These are phyloP conservation scores for Leccinum broughii DNA, from an alignment of 768 basidiomycete genomes.

Conservation along the genomic window DNA sequence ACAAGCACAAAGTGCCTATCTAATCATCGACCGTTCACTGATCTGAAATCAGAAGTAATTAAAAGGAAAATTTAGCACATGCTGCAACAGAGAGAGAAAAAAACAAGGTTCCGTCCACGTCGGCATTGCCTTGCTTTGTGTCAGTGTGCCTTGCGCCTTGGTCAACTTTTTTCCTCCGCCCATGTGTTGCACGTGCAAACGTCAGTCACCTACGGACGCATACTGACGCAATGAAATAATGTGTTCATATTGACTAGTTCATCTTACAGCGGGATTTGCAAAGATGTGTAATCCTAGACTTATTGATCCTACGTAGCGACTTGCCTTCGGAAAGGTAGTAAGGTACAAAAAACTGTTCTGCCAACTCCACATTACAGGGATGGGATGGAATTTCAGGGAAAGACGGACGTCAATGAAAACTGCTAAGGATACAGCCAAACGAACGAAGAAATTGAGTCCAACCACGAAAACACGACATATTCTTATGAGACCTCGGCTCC, in stretches of 20 bases:
- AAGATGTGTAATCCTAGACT: neutral
- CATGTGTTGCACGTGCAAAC: neutral
- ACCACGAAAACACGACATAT: neutral
- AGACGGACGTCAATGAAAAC: neutral
- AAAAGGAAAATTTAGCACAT: neutral
- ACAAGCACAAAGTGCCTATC: neutral
- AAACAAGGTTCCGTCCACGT: conserved; percentile 32
- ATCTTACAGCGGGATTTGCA: neutral
- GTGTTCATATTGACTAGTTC: neutral
- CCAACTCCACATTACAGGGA: neutral
- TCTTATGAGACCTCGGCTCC: neutral
- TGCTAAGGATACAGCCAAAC: neutral
- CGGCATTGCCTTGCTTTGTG: conserved; percentile 15
- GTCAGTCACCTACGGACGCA: neutral
- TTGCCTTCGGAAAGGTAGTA: neutral
- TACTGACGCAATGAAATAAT: neutral
- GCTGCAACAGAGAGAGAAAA: neutral
- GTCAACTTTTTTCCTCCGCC: neutral
- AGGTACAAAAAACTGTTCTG: neutral
- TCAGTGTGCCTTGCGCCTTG: neutral
- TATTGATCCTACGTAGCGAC: neutral
- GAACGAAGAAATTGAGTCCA: neutral
- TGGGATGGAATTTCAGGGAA: neutral
- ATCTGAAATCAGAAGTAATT: neutral
- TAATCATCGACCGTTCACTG: neutral